These are phyloP conservation scores for Fusarium robinianum DNA, from an alignment of 2,329 filamentous ascomycete genomes.

Conservation along the genomic window DNA sequence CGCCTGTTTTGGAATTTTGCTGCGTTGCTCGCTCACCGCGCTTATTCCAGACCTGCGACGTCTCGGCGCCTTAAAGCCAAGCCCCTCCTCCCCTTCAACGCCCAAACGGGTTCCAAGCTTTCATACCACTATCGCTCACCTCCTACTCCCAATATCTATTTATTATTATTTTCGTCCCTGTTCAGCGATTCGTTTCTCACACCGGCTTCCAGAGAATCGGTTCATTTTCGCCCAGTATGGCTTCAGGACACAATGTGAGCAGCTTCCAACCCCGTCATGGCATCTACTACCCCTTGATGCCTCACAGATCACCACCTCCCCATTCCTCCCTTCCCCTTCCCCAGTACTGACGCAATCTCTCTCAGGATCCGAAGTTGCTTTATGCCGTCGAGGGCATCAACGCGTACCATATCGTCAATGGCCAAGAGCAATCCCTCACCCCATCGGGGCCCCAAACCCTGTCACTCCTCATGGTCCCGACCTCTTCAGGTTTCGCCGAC, in stretches of 20 bases:
- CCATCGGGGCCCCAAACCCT: slow-evolving; percentile 87
- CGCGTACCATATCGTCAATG: slow-evolving; percentile 89
- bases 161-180: too few relatives aligned
- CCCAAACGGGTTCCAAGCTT: slow-evolving; percentile 29
- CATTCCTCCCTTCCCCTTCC: neutral
- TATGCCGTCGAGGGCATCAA: slow-evolving; percentile 82
- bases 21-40: slow-evolving; percentile 29
- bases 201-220: too few relatives aligned
- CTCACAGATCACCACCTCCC: neutral
- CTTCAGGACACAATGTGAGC: slow-evolving; percentile 42
- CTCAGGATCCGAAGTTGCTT: slow-evolving; percentile 64
- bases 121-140: slow-evolving; percentile 3
- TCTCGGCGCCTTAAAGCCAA: slow-evolving; percentile 21
- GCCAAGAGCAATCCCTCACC: slow-evolving; percentile 81
- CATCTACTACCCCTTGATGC: neutral
- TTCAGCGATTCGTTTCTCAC: too few relatives aligned
- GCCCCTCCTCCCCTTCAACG: slow-evolving; percentile 29
- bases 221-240: slow-evolving; percentile 32
- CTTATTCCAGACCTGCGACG: slow-evolving; percentile 21
- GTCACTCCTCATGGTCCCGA: slow-evolving; percentile 94
- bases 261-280: slow-evolving; percentile 15
- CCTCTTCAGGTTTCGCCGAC: slow-evolving; percentile 71
- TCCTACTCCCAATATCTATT: neutral
- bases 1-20: slow-evolving; percentile 3
- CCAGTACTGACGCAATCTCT: slow-evolving; percentile 17